A percentile compares a stretch with the other conserved stretches of the same genome.
Conservation (phyloP, 2,329 filamentous ascomycete species). For the Penicillium sp. region DNA sequence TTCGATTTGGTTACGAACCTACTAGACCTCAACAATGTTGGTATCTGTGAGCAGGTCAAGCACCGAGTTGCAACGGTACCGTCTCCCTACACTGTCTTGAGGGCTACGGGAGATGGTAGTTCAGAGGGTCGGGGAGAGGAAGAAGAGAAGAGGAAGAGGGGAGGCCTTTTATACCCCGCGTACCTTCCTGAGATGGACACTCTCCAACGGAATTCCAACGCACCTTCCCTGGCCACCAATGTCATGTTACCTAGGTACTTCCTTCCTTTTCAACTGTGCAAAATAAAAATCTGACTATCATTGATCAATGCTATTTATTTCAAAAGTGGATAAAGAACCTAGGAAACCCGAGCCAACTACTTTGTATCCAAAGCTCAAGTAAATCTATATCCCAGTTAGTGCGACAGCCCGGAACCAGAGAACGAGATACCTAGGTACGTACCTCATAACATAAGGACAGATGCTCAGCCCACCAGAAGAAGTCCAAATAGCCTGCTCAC, state of each 20-base stretch:
- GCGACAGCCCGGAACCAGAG: neutral
- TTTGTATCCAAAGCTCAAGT: neutral
- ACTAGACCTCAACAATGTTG: neutral
- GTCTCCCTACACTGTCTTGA: neutral
- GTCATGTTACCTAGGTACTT: neutral
- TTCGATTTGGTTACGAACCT: neutral
- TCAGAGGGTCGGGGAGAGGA: neutral
- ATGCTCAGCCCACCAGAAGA: slow-evolving; percentile 20
- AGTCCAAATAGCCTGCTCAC: slow-evolving; percentile 23
- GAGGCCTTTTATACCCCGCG: neutral
- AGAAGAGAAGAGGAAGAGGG: neutral
- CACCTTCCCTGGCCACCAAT: neutral
- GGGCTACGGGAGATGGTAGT: neutral
- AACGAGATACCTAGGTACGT: slow-evolving; percentile 1
- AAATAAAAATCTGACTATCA: too few species aligned
- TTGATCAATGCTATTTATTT: too few species aligned
- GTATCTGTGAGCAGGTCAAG: neutral
- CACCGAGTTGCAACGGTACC: neutral
- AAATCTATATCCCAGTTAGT: neutral
- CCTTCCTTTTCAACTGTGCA: neutral
- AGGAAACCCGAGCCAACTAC: neutral
- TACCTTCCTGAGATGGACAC: neutral
- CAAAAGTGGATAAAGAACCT: neutral
- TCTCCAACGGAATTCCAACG: neutral
- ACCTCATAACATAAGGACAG: slow-evolving; percentile 22